Percentiles rank a stretch among this genome's conserved stretches.
Conservation (phyloP, 192 early-diverging fungal genomes). For the Rhizoclosmatium sp. region DNA sequence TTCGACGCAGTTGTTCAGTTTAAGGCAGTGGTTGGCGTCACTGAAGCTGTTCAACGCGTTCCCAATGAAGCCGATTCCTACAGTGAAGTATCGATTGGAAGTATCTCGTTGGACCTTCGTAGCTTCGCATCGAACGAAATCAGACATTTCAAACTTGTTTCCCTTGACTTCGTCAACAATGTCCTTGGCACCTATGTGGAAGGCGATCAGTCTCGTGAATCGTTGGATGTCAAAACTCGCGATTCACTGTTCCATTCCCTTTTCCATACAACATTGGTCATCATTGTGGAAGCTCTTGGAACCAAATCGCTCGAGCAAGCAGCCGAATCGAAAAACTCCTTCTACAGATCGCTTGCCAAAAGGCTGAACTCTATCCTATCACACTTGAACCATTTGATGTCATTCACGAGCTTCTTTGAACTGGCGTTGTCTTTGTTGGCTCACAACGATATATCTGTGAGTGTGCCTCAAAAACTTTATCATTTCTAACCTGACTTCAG, state of each 20-base stretch:
- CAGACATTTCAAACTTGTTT: constrained; percentile 71
- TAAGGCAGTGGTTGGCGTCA: constrained; percentile 63
- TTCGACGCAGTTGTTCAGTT: constrained; percentile 76
- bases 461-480: neutral
- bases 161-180: constrained; percentile 59
- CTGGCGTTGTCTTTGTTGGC: constrained; percentile 67
- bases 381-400: constrained; percentile 78
- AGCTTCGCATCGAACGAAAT: constrained; percentile 60
- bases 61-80: constrained; percentile 8
- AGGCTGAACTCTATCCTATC: constrained; percentile 77
- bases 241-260: constrained; percentile 42
- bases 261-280: constrained; percentile 62
- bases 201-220: neutral
- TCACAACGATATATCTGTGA: constrained; percentile 43
- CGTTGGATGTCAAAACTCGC: constrained; percentile 23
- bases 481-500: constrained; percentile 23
- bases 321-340: constrained; percentile 30
- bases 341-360: constrained; percentile 40
- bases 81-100: neutral
- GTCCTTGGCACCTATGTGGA: neutral
- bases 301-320: constrained; percentile 7
- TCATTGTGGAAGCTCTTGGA: constrained; percentile 55
- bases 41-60: constrained; percentile 40
- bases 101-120: constrained; percentile 40
- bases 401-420: constrained; percentile 76